A percentile compares a stretch with the other conserved stretches of the same genome.
Conservation (phyloP, 78 protist genomes). For the Dictyostelium citrinum region DNA sequence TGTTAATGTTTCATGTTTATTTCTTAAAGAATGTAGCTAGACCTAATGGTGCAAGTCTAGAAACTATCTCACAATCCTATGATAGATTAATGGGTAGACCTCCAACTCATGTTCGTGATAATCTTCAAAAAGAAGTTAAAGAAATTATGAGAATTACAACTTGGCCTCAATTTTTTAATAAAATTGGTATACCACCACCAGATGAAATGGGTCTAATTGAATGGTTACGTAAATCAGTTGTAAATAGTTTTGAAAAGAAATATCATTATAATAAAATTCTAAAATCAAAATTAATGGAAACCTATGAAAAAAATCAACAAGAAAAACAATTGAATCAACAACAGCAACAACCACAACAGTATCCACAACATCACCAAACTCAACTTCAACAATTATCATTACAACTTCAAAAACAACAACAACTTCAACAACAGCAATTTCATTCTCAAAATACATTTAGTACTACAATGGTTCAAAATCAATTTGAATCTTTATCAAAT, state of each 20-base stretch:
- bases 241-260: constrained; percentile 15
- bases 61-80: constrained; percentile 3
- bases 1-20: constrained; percentile 79
- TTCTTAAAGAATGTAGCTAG: constrained; percentile 62
- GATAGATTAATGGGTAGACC: constrained; percentile 63
- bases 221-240: constrained; percentile 74
- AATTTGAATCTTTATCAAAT: background rate
- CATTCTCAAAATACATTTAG: background rate
- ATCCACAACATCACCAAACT: background rate
- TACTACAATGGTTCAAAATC: background rate
- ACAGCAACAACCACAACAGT: background rate
- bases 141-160: constrained; percentile 68
- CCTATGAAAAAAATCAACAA: background rate
- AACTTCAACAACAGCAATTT: background rate
- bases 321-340: background rate
- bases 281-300: background rate
- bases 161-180: constrained; percentile 71
- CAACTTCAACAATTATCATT: background rate
- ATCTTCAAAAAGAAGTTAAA: constrained; percentile 64
- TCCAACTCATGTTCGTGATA: constrained; percentile 15
- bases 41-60: constrained; percentile 39
- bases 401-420: background rate
- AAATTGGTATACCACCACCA: constrained; percentile 16
- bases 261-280: constrained; percentile 22
- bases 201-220: constrained; percentile 7